phyloP scores from a whole-genome alignment of 345 rosid genomes.

The Salix purpurea region DNA sequence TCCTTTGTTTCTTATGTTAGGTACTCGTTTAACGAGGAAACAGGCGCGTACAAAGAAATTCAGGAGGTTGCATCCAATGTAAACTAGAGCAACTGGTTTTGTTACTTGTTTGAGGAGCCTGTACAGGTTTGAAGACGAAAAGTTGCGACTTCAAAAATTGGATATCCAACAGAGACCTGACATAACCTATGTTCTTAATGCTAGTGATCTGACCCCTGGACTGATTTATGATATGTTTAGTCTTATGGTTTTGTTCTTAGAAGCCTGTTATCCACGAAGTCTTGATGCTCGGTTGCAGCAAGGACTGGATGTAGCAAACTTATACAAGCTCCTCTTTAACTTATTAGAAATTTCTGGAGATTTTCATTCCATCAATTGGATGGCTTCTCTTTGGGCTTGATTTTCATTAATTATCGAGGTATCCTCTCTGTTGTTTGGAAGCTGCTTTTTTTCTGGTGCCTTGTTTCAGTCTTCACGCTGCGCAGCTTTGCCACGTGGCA shows the following conservation, averaged over 20 bases:
- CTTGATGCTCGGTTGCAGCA: neutral
- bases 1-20: slow-evolving; percentile 12
- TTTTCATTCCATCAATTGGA: neutral
- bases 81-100: slow-evolving; percentile 1
- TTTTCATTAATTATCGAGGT: neutral
- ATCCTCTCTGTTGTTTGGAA: neutral
- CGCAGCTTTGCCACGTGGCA: neutral
- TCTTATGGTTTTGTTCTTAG: neutral
- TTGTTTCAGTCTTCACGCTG: neutral
- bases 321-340: neutral
- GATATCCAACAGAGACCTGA: neutral
- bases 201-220: neutral
- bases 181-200: neutral
- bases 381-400: neutral
- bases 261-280: neutral
- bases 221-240: neutral
- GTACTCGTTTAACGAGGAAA: slow-evolving; percentile 57
- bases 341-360: neutral
- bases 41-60: slow-evolving; percentile 45
- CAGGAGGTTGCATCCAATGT: slow-evolving; percentile 19
- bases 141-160: neutral
- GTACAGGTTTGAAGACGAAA: slow-evolving; percentile 1
- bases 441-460: neutral
- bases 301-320: neutral
- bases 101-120: neutral